Base-by-base conservation (phyloP, 1,284 basidiomycete genomes). In the Tetrapyrgos nigripes region DNA sequence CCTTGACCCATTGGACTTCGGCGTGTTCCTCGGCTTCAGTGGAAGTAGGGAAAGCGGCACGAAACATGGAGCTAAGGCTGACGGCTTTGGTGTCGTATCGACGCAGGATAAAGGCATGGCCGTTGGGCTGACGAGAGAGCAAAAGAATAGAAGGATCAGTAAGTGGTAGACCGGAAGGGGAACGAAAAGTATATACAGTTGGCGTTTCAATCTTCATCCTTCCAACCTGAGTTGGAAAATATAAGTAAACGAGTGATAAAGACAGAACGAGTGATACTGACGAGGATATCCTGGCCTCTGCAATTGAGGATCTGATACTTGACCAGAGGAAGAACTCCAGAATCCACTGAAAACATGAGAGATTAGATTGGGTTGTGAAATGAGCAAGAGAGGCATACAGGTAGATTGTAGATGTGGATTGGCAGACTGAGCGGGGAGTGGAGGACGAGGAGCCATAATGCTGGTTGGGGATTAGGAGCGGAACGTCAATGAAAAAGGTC, bases 41-140 rank as follows among this genome's bases (percentile, higher is more conserved):
- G 1, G 96, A 92, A 55, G 82, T 86, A 9, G 97, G 97, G 77
- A 96, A 99, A 0, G 96, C 95, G 26, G 96, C 94, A 66, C 95
- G 93, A 82, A 95, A 98, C 94, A 99, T 97, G 61, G 97, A 97
- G 4, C 96, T 97, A 19, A 97, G 88, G 60, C 93, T 95, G 75
- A 99, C 86, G 24, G 96, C 96, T 64, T 94, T 89, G 5, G 97
- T 98, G 78, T 99, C 97, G 71, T 95, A 97, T 60, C 97, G 89
- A 63, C 95, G 88, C 57, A 98, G 89, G 71, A 98, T 92, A 74
- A 97, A 97, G n/a, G 95, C 93, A 75, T 97, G 94, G 37, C 88
- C 87, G 21, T 76, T 74, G 33, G 87, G 82, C 91, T 93, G 70
- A 35, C 57, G 40, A 55, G n/a, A 48, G 14, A 26, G 58, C 51